Evolutionary conservation across 2,329 filamentous ascomycete species (phyloP).

Genomic region (Alternaria brassicae): DNA sequence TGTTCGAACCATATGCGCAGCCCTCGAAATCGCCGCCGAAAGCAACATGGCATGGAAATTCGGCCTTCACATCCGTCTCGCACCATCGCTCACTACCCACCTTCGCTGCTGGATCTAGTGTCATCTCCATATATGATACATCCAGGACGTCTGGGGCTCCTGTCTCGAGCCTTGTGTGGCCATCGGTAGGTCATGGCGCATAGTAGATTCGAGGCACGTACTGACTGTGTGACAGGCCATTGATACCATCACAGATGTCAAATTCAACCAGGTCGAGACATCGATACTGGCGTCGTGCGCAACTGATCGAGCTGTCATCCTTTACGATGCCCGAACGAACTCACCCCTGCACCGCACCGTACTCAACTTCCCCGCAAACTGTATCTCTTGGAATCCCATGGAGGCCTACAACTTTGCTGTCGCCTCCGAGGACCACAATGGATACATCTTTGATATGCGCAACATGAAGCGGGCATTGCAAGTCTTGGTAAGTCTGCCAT

Average conservation of each 20-base stretch:
- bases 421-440: conserved; percentile 93
- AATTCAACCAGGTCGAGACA: conserved; percentile 94
- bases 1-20: conserved; percentile 88
- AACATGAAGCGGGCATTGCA: conserved; percentile 88
- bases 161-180: conserved; percentile 84
- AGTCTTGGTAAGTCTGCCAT: conserved; percentile 60
- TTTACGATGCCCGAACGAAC: conserved; percentile 90
- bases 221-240: conserved; percentile 57
- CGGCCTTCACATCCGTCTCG: conserved; percentile 82
- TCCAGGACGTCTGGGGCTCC: conserved; percentile 78
- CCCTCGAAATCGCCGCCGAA: conserved; percentile 72
- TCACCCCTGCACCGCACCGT: conserved; percentile 82
- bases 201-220: background rate
- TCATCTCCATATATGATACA: conserved; percentile 88
- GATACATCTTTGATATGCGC: conserved; percentile 92
- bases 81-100: conserved; percentile 80
- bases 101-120: conserved; percentile 80
- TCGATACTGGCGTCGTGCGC: conserved; percentile 86
- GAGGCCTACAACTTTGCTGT: conserved; percentile 95
- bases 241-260: conserved; percentile 83
- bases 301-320: conserved; percentile 82
- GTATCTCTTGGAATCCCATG: conserved; percentile 94
- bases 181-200: conserved; percentile 58
- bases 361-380: conserved; percentile 89
- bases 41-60: conserved; percentile 82